Evolutionary conservation across 78 protist species (phyloP).

Genomic region (Dictyostelium capitatum): DNA sequence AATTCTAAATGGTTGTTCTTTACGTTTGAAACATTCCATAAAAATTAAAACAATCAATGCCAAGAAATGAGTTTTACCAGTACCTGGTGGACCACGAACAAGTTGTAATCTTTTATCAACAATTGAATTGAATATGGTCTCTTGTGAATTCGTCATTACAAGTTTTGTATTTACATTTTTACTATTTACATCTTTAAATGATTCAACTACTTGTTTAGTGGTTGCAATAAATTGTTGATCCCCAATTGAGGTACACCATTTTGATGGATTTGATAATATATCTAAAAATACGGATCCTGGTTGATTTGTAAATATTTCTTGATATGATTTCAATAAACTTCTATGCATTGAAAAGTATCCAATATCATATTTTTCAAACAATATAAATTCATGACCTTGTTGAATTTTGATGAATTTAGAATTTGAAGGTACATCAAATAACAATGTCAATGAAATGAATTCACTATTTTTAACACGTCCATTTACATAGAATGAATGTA

Average conservation of each 20-base stretch:
- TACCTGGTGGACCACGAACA: constrained; percentile 74
- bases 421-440: constrained; percentile 4
- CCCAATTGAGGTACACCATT: constrained; percentile 8
- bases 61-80: constrained; percentile 77
- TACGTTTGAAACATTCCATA: constrained; percentile 23
- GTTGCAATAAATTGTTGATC: not conserved
- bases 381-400: constrained; percentile 16
- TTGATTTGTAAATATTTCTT: not conserved
- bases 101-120: constrained; percentile 48
- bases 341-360: constrained; percentile 31
- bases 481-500: not conserved
- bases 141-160: constrained; percentile 40
- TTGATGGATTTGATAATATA: constrained; percentile 12
- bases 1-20: constrained; percentile 26
- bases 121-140: not conserved
- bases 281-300: constrained; percentile 16
- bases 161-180: not conserved
- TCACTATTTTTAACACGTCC: not conserved
- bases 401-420: not conserved
- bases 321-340: not conserved
- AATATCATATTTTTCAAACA: constrained; percentile 38
- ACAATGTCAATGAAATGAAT: not conserved
- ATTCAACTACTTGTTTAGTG: not conserved
- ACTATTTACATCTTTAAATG: constrained; percentile 14
- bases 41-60: constrained; percentile 51